phyloP scores from a whole-genome alignment of 2,329 filamentous ascomycete species.

The Aspergillus caelatus region DNA sequence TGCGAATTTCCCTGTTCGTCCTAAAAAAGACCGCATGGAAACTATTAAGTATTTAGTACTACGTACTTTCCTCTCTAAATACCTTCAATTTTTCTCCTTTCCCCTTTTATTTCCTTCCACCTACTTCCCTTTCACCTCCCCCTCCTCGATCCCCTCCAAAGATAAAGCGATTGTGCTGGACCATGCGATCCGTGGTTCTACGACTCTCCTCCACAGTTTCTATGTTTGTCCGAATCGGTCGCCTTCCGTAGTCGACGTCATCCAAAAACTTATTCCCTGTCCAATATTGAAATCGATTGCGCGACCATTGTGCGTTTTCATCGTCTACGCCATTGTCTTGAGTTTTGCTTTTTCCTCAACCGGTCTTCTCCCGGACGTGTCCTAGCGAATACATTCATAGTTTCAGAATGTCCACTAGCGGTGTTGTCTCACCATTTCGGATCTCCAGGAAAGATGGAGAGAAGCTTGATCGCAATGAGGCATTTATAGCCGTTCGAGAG shows the following conservation, averaged over 20 bases:
- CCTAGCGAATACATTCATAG: slow-evolving; percentile 1
- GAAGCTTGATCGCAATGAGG: slow-evolving; percentile 37
- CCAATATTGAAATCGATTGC: background rate
- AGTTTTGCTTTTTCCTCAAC: background rate
- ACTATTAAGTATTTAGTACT: background rate
- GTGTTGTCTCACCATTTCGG: slow-evolving; percentile 31
- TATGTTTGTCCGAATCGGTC: slow-evolving; percentile 15
- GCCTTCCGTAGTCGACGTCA: slow-evolving; percentile 20
- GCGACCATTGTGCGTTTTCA: background rate
- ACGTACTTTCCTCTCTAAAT: background rate
- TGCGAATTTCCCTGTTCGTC: slow-evolving; percentile 5
- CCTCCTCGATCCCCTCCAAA: background rate
- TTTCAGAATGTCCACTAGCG: slow-evolving; percentile 20
- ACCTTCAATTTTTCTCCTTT: slow-evolving; percentile 1
- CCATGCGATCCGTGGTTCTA: slow-evolving; percentile 27
- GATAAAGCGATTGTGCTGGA: slow-evolving; percentile 14
- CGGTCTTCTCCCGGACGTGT: background rate
- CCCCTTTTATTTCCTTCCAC: background rate
- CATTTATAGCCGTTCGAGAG: slow-evolving; percentile 37
- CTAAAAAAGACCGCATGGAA: background rate
- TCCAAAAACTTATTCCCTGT: slow-evolving; percentile 2
- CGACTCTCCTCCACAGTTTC: slow-evolving; percentile 4
- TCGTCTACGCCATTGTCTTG: background rate
- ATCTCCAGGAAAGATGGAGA: slow-evolving; percentile 35
- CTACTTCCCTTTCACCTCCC: background rate